phyloP scores from a whole-genome alignment of 768 basidiomycete species.

The Leccinum subtestaceum region DNA sequence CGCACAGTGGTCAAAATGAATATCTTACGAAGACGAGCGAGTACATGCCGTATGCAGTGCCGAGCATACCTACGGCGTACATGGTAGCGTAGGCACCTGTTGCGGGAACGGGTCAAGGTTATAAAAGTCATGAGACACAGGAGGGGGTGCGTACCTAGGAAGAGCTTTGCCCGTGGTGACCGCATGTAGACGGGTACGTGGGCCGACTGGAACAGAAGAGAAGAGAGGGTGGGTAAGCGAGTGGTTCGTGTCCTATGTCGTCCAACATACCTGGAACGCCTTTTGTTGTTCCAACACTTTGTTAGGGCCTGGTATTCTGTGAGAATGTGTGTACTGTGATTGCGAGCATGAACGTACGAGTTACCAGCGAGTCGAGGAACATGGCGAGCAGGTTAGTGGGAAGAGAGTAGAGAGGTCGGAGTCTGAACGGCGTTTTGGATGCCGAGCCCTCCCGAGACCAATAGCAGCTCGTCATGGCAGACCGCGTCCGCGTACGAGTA shows the following conservation, averaged over 20 bases:
- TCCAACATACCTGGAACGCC: slow-evolving; percentile 54
- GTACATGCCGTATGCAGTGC: slow-evolving; percentile 49
- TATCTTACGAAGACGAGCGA: slow-evolving; percentile 44
- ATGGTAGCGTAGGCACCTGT: slow-evolving; percentile 55
- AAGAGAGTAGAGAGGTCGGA: slow-evolving; percentile 16
- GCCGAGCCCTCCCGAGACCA: slow-evolving; percentile 38
- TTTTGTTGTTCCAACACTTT: slow-evolving; percentile 62
- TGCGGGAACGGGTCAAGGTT: background rate
- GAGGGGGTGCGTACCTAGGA: slow-evolving; percentile 47
- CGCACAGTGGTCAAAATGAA: background rate
- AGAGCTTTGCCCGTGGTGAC: slow-evolving; percentile 58
- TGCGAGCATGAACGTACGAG: slow-evolving; percentile 45
- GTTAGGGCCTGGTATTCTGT: slow-evolving; percentile 50
- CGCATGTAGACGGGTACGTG: slow-evolving; percentile 57
- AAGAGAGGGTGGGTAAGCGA: slow-evolving; percentile 4
- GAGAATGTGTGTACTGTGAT: background rate
- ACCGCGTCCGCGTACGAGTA: slow-evolving; percentile 80
- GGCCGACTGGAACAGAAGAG: slow-evolving; percentile 28
- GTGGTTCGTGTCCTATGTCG: background rate
- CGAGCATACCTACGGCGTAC: slow-evolving; percentile 54
- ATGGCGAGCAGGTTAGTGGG: slow-evolving; percentile 14
- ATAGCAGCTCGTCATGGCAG: slow-evolving; percentile 43
- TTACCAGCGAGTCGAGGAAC: slow-evolving; percentile 63
- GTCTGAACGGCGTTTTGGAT: slow-evolving; percentile 32
- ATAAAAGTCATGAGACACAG: fast-evolving